Evolutionary conservation across 225 moss, liverwort and hornwort genomes (phyloP), one percentile per base, ranked within the genome.

Genomic region (Pseudoscleropodium purum): DNA sequence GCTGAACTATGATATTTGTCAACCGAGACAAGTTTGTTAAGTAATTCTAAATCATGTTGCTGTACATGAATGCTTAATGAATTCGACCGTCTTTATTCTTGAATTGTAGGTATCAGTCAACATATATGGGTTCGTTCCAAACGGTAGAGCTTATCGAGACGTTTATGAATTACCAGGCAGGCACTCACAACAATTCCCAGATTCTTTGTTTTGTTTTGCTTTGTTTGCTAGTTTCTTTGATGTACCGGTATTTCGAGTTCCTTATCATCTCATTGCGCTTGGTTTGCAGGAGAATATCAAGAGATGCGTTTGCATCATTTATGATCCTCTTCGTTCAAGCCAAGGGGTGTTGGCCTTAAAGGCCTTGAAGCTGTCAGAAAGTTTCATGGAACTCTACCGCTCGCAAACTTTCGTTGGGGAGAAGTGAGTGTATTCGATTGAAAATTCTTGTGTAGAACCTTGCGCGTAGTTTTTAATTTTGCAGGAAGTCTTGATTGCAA

Each of bases 91-190:
- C 36, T 52, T 78, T 41, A 76, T 23, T 73, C 49, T 84, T 81
- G 82, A 86, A 79, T 79, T 25, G 59, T 84, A 99, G 98, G 98
- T 99, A 97, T 90, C 97, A 99, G 87, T 97, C 97, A 85, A 97
- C 97, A 11, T 97, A 97, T 93, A 99, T 99, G 96, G 97, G 98
- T 70, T 99, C 97, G 12, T 99, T 91, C 41, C 98, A 97, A 86
- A 99, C 96, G 49, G 95, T 96, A 87, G 98, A 97, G 91, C 95
- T 97, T 27, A 99, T 99, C 29, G 96, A 99, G 89, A 96, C 97
- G 15, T 99, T 99, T 90, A 84, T 99, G 85, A 97, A 96, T 80
- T 97, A 99, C 85, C 97, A 99, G 96, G 98, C 97, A 90, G 43
- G 92, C 70, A 67, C 9, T 19, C 6, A 64, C 56, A n/a, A n/a